Conservation (phyloP, 2,329 filamentous ascomycete genomes). For the Aspergillus sergii region DNA sequence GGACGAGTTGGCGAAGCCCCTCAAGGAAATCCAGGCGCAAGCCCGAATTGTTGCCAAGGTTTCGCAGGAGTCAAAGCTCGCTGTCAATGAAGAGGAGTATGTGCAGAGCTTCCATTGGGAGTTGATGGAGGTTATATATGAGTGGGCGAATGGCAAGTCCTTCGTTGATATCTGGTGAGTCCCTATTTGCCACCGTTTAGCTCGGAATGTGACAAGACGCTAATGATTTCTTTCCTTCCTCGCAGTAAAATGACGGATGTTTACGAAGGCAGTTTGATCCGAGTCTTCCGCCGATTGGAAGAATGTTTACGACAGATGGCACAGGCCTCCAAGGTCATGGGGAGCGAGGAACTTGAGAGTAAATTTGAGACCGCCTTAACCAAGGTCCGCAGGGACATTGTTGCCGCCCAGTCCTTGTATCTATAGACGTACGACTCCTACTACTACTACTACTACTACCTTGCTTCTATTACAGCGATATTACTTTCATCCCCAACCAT, state of each 20-base stretch:
- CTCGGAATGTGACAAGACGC: conserved; percentile 1
- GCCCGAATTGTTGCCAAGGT: conserved; percentile 90
- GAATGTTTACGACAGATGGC: conserved; percentile 94
- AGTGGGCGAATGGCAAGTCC: conserved; percentile 86
- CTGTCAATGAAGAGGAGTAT: conserved; percentile 94
- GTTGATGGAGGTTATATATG: conserved; percentile 93
- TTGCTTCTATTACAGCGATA: conserved; percentile 13
- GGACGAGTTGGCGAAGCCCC: conserved; percentile 84
- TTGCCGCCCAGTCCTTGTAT: conserved; percentile 91
- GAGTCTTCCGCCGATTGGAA: conserved; percentile 91
- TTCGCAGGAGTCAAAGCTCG: conserved; percentile 88
- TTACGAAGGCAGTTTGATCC: conserved; percentile 95
- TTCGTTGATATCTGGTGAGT: conserved; percentile 95
- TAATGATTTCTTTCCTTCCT: conserved; percentile 15
- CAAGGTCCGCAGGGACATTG: conserved; percentile 90
- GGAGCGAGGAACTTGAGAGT: conserved; percentile 85
- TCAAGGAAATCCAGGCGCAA: conserved; percentile 81
- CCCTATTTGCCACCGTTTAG: conserved; percentile 8
- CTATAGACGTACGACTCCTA: conserved; percentile 55
- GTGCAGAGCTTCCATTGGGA: conserved; percentile 87
- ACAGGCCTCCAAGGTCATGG: conserved; percentile 96
- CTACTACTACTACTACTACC: background rate
- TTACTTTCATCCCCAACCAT: conserved; percentile 9
- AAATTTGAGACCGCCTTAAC: conserved; percentile 87
- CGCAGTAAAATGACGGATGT: conserved; percentile 96